Conservation (phyloP, 169 alveolate species). For the Eimeria sp. region DNA sequence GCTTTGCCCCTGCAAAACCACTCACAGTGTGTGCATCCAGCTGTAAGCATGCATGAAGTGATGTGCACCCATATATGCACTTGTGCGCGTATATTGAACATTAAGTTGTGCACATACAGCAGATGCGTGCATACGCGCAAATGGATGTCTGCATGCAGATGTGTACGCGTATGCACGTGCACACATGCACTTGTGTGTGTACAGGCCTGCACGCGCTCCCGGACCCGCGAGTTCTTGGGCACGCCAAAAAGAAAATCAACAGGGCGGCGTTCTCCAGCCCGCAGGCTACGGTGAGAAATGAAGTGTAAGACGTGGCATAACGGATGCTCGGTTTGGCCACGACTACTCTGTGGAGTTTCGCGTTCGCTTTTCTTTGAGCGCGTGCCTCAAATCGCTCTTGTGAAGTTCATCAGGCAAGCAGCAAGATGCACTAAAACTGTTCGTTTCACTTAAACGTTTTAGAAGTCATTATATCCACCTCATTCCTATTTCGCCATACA, state of each 20-base stretch:
- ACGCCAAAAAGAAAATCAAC: background rate
- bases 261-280: background rate
- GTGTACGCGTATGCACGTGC: background rate
- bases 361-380: no score
- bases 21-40: background rate
- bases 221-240: background rate
- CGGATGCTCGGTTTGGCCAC: no score
- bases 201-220: background rate
- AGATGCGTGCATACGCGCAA: background rate
- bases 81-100: background rate
- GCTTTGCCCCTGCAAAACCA: constrained; percentile 3
- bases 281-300: no score
- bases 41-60: background rate
- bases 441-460: no score
- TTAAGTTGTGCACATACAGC: background rate
- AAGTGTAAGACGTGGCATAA: no score
- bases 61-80: background rate
- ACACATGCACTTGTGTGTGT: background rate
- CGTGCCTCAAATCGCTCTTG: background rate
- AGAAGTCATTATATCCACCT: background rate
- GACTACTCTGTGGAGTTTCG: no score
- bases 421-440: background rate
- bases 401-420: background rate
- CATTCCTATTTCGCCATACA: background rate
- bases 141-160: background rate